A percentile compares a stretch with the other conserved stretches of the same genome.
Conservation (phyloP, 78 protist species). For the Emiliania huxleyi region DNA sequence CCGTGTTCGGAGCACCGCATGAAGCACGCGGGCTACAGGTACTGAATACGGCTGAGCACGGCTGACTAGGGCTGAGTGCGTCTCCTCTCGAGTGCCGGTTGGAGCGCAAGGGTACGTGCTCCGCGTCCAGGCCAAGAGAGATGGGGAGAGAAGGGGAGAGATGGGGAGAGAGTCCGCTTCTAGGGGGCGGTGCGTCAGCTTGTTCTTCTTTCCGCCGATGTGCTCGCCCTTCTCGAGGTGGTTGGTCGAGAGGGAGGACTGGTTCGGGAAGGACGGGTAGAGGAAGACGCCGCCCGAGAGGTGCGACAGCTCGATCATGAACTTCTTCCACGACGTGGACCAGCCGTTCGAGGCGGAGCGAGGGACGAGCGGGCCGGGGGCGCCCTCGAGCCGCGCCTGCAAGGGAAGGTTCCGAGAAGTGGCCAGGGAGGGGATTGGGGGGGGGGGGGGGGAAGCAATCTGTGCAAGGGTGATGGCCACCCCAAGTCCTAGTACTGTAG, state of each 20-base stretch:
- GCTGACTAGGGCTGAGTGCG: too few species aligned
- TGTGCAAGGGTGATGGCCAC: too few species aligned
- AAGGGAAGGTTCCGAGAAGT: neutral
- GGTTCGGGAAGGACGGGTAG: slow-evolving; percentile 20
- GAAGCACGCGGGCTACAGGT: too few species aligned
- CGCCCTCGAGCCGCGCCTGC: neutral
- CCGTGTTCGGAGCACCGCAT: too few species aligned
- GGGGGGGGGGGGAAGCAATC: neutral
- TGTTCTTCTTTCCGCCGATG: neutral
- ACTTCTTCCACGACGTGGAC: slow-evolving; percentile 45
- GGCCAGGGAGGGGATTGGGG: neutral
- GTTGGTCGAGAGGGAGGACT: slow-evolving; percentile 28
- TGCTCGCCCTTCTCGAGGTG: slow-evolving; percentile 34
- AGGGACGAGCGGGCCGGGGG: neutral
- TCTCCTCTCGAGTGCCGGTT: too few species aligned
- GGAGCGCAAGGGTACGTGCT: too few species aligned
- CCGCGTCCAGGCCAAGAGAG: too few species aligned
- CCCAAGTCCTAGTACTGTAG: too few species aligned
- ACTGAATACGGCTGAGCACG: too few species aligned
- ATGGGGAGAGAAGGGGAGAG: too few species aligned
- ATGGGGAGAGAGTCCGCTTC: too few species aligned
- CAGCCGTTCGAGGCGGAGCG: slow-evolving; percentile 23
- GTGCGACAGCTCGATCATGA: slow-evolving; percentile 29
- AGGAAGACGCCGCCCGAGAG: slow-evolving; percentile 11
- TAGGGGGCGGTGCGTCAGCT: too few species aligned